Evolutionary conservation across 139 green algal genomes (phyloP), one percentile per base, ranked within the genome.

Genomic region (Asterochloris sp.): DNA sequence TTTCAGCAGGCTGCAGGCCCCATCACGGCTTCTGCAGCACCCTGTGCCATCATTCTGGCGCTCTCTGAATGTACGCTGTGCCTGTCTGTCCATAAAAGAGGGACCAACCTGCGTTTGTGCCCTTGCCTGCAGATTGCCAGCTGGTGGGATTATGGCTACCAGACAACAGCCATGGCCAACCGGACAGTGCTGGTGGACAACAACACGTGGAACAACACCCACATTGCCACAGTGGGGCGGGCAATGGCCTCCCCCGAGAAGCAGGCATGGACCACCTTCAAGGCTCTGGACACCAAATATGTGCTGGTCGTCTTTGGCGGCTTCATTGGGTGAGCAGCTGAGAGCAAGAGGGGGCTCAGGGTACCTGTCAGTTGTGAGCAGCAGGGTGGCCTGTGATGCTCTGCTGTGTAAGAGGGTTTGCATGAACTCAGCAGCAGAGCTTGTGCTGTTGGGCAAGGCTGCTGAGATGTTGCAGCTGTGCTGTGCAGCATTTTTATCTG

Each of bases 191-290:
- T 98, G 15, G 94, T 98, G 38, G 95, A 98, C 89, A 98, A 98
- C 95, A 98, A 98, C 89, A 98, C 95, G 1, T 98, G 95, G 95
- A 98, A 98, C 91, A 98, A 97, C 89, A 97, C 93, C 0, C 95
- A 98, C 91, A 98, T 98, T 79, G 95, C 95, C 12, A 97, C 94
- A 12, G 94, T 98, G 67, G 94, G 93, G 14, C 86, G 94, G 0
- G 94, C 94, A 15, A 97, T 97, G 94, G 80, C 90, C 21, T 91
- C 85, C n/a, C 86, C 88, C 26, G 93, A 96, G 83, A 87, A 88
- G 38, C 92, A 95, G 83, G 93, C 91, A 0, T 96, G 92, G 92
- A 78, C 91, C 21, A 94, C 95, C 84, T 96, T 92, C 88, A 80
- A 88, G 62, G 84, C 73, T 14, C 90, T 99, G 83, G 96, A 99